phyloP scores from a whole-genome alignment of 768 basidiomycete species.

The Mycena maculata region DNA sequence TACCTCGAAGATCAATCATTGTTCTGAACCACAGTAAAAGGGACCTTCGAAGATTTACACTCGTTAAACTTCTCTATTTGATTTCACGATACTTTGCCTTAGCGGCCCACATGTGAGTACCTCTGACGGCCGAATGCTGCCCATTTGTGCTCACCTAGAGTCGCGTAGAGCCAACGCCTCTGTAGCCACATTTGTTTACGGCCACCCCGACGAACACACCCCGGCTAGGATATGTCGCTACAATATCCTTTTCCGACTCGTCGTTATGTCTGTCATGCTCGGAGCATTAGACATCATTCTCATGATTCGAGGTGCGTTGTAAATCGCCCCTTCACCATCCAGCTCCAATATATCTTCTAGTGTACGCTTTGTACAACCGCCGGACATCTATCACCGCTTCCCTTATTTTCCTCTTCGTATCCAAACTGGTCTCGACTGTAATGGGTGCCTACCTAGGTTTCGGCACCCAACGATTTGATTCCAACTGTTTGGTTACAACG shows the following conservation, averaged over 20 bases:
- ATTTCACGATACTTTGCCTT: constrained; percentile 12
- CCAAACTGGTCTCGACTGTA: background rate
- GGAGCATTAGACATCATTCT: constrained; percentile 10
- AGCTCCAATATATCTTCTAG: background rate
- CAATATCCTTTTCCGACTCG: background rate
- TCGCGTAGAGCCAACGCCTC: background rate
- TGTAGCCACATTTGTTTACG: background rate
- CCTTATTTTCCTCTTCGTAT: background rate
- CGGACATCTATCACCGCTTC: background rate
- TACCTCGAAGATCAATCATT: background rate
- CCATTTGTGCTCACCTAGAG: background rate
- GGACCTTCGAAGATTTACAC: background rate
- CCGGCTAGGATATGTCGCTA: background rate
- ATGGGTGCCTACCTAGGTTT: background rate
- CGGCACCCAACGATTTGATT: background rate
- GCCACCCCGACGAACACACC: background rate
- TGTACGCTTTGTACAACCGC: constrained; percentile 15
- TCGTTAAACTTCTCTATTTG: constrained; percentile 1
- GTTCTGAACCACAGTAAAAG: background rate
- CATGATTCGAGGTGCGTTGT: constrained; percentile 13
- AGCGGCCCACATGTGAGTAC: background rate
- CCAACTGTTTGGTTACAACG: background rate
- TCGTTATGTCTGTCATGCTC: constrained; percentile 1
- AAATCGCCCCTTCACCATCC: background rate
- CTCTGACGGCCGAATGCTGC: too few relatives aligned